Evolutionary conservation across 108 stramenopile genomes (phyloP), one percentile per base, ranked within the genome.

Genomic region (Stephanodiscus triporus): DNA sequence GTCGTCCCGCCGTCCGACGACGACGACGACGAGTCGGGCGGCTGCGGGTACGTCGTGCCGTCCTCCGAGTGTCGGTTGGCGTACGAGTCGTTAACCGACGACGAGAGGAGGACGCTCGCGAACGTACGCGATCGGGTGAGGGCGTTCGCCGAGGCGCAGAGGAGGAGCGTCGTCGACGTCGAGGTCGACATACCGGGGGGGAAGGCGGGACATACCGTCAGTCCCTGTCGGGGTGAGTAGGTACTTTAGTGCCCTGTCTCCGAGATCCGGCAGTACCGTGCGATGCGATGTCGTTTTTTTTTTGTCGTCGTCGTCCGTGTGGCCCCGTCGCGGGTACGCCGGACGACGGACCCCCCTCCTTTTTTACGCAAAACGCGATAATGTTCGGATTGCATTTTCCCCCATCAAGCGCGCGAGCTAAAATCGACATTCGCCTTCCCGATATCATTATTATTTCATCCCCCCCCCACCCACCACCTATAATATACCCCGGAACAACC

Each of bases 161-260:
- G 94, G 32, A 76, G 58, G 56, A 84, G 92, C 56, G 86, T 99
- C 5, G 63, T 64, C 43, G 95, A 97, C 76, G 84, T 92, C 57
- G 90, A 89, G 63, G 81, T 95, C 63, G 86, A 88, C 75, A 98
- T 99, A 85, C 98, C 97, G 19, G 99, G 98, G 45, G 97, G 98
- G 7, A 78, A 79, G 79, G 99, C 98, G 34, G 99, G 99, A 9
- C 99, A 98, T 72, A 94, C 93, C 10, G 91, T 99, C 29, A 91
- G 95, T 66, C 93, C 98, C 38, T 96, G 97, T 73, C 65, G 70
- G 54, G 85, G 87, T 90, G 70, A 61, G 89, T 78, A 9, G 3
- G 16, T 2, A 40, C 23, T 24, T 43, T 43, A 19, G 23, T 37
- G n/a, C n/a, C n/a, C n/a, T n/a, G n/a, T n/a, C n/a, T n/a, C n/a